Conservation (phyloP, 106 monocot genomes). For the Vanilla planifolia region DNA sequence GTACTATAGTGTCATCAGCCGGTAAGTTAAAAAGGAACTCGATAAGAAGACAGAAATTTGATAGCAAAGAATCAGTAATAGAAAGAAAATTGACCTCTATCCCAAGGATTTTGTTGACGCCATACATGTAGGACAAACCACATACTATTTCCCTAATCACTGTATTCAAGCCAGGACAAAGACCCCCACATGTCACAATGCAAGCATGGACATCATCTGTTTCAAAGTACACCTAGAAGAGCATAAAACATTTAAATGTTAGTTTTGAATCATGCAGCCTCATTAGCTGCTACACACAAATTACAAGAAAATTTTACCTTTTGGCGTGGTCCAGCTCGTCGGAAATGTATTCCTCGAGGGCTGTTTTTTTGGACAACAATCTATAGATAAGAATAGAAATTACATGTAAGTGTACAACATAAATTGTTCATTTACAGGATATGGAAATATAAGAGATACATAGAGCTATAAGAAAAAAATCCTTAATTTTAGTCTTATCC, state of each 20-base stretch:
- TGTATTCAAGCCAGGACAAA: slow-evolving; percentile 88
- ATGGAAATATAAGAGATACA: no score
- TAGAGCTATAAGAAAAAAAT: no score
- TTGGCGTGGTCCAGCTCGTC: slow-evolving; percentile 86
- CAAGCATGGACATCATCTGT: slow-evolving; percentile 80
- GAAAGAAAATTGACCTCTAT: slow-evolving; percentile 47
- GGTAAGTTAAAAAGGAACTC: no score
- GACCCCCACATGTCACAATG: slow-evolving; percentile 92
- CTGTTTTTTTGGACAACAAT: slow-evolving; percentile 64
- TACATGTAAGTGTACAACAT: not conserved
- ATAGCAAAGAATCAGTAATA: no score
- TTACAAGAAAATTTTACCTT: slow-evolving; percentile 23
- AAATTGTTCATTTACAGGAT: no score
- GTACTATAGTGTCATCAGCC: no score
- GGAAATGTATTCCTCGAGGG: slow-evolving; percentile 62
- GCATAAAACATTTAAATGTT: not conserved
- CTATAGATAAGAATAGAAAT: slow-evolving; percentile 15
- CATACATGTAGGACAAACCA: slow-evolving; percentile 71
- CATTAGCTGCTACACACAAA: slow-evolving; percentile 7
- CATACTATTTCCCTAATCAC: slow-evolving; percentile 89
- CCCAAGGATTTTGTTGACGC: slow-evolving; percentile 53
- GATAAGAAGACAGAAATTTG: no score
- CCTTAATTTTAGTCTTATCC: no score
- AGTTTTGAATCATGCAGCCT: not conserved
- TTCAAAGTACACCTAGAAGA: slow-evolving; percentile 62